Base-by-base conservation (phyloP, 148 eudicot species). In the Camellia japonica region DNA sequence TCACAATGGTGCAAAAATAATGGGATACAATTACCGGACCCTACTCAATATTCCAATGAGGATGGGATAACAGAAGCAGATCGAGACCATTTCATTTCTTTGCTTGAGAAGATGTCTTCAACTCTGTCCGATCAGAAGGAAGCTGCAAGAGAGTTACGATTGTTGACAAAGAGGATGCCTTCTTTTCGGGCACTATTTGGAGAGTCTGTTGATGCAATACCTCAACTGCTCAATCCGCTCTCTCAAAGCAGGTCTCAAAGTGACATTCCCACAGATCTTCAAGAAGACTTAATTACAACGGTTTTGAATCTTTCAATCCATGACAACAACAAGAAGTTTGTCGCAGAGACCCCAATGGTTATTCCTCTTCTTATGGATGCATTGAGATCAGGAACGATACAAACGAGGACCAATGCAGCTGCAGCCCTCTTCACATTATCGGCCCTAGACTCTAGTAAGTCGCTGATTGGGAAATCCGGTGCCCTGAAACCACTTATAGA, bases 361-460 rank as follows among this genome's bases (percentile, higher is more conserved):
- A 83, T 96, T 78, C 82, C 89, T 1, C 9, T 91, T 66, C 90
- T 96, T 58, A 82, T 91, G 15, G 90, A 96, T 55, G 91, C 97
- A 16, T 74, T 96, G 8, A 85, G 71, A 12, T 83, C 79, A 11
- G 98, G 94, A 62, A 89, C 97, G 18, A 85, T 91, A 5, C 91
- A 87, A 73, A 91, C 97, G 18, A 84, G 92, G 85, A 91, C 92
- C 84, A 96, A 96, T 83, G 93, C 97, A 77, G 99, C 99, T 52
- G 99, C 99, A 6, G 84, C 99, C 8, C 95, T 96, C 65, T 96
- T 96, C 82, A 96, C 98, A 11, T 83, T 96, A 61, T 93, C 98
- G 0, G 99, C 99, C 11, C 89, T 96, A 30, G 99, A 96, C 68
- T 96, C 98, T 0, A 96, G 92, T 73, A 96, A 96, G 71, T 82